Evolutionary conservation across 345 rosid species (phyloP), one percentile per base, ranked within the genome.

Genomic region (Eucalyptus cloeziana): DNA sequence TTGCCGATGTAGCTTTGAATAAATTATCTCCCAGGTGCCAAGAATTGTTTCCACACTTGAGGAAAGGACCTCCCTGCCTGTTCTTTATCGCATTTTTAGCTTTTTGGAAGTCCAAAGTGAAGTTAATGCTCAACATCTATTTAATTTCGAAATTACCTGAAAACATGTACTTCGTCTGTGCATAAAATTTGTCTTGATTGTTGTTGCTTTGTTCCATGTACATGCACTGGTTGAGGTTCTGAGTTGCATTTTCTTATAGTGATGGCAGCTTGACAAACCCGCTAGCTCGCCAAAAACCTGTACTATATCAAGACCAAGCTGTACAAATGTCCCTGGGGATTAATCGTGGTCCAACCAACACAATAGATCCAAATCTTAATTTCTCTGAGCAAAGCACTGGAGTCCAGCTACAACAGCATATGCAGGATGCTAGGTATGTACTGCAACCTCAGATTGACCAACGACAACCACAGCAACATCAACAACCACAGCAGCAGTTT

Each of bases 191-290:
- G 86, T 25, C 37, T 25, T 3, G 13, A 13, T 44, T 12, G 86
- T 25, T 47, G 33, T 85, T 47, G 37, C 54, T 49, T 85, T 27
- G 86, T 49, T 25, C 33, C 54, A 37, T 71, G 6, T 71, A 19
- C 44, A 37, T 71, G 81, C 43, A 24, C 45, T 3, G 76, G 25
- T 37, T 69, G 47, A 85, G 50, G 69, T 87, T 86, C 56, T 87
- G 76, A 81, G 37, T 45, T 86, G 54, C 50, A 45, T 89, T 49
- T 76, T 81, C 33, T 49, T 90, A 90, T 97, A 97, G 99, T 90
- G 99, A 97, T 89, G 93, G 94, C 92, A 94, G 99, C 92, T 90
- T 96, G 89, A 92, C 93, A 89, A 96, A 94, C 90, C 91, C 96
- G 33, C 87, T 93, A 69, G 93, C 94, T 87, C 95, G 97, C 37